Conservation (phyloP, 768 basidiomycete species). For the Psilocybe azurescens region DNA sequence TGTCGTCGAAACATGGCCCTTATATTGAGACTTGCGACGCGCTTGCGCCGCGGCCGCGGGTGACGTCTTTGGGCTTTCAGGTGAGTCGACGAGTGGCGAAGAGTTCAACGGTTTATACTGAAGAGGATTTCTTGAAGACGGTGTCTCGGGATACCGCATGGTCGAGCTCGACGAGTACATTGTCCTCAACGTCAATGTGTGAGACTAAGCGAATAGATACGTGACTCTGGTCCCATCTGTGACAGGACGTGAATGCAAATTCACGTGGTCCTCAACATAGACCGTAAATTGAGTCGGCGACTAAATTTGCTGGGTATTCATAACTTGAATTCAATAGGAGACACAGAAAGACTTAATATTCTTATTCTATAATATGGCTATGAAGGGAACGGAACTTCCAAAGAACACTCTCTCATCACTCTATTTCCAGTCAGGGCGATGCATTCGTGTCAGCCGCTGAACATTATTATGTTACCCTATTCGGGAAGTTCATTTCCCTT, state of each 20-base stretch:
- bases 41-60: conserved; percentile 48
- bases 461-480: neutral
- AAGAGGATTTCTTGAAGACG: conserved; percentile 35
- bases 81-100: conserved; percentile 55
- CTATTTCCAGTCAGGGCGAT: too few relatives aligned
- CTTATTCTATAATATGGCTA: too few relatives aligned
- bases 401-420: too few relatives aligned
- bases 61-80: conserved; percentile 44
- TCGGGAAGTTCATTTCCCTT: neutral
- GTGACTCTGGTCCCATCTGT: neutral
- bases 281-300: neutral
- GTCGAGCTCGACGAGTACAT: conserved; percentile 29
- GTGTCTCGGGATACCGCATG: conserved; percentile 39
- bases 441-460: too few relatives aligned
- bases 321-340: too few relatives aligned
- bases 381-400: too few relatives aligned
- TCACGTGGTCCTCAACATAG: neutral
- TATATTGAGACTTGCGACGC: conserved; percentile 64
- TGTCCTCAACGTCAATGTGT: neutral
- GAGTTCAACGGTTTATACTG: conserved; percentile 46
- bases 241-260: conserved; percentile 3
- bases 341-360: too few relatives aligned
- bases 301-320: too few relatives aligned
- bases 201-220: neutral
- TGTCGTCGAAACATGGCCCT: conserved; percentile 38